Evolutionary conservation across 306 rosid genomes (phyloP).

Genomic region (Trifolium pratense): DNA sequence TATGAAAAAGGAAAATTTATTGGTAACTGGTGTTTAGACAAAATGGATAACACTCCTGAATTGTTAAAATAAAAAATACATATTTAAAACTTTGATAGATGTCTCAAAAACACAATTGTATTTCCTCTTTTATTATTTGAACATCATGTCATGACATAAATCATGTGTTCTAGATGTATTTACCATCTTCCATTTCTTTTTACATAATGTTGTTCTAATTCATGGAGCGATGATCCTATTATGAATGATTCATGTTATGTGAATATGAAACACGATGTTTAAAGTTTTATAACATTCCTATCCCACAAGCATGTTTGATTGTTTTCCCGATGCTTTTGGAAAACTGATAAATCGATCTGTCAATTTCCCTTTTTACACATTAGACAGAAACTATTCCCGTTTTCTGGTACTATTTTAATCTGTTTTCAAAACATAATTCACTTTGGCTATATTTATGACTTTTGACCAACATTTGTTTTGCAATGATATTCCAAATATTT

Average conservation of each 20-base stretch:
- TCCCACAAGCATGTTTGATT: too few relatives aligned
- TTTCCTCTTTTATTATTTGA: too few relatives aligned
- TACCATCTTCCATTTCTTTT: too few relatives aligned
- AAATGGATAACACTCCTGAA: neutral
- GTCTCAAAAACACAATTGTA: conserved; percentile 13
- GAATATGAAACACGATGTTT: neutral
- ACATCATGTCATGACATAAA: too few relatives aligned
- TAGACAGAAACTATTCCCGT: conserved; percentile 22
- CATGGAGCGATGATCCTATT: neutral
- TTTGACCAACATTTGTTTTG: conserved; percentile 27
- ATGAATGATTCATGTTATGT: conserved; percentile 1
- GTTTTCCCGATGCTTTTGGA: conserved; percentile 9
- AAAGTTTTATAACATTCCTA: conserved; percentile 1
- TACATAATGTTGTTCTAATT: neutral
- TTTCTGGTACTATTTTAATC: neutral
- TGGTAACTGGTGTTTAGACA: conserved; percentile 16
- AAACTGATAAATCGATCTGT: neutral
- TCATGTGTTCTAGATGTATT: too few relatives aligned
- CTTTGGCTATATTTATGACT: conserved; percentile 21
- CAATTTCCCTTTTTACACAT: conserved; percentile 1
- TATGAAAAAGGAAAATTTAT: conserved; percentile 3
- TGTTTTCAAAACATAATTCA: conserved; percentile 14
- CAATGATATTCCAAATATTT: conserved; percentile 17
- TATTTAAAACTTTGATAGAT: conserved; percentile 23
- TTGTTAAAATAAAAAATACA: conserved; percentile 15